These are phyloP conservation scores for Coemansia reversa DNA, from an alignment of 192 early-diverging fungal genomes.

Conservation along the genomic window DNA sequence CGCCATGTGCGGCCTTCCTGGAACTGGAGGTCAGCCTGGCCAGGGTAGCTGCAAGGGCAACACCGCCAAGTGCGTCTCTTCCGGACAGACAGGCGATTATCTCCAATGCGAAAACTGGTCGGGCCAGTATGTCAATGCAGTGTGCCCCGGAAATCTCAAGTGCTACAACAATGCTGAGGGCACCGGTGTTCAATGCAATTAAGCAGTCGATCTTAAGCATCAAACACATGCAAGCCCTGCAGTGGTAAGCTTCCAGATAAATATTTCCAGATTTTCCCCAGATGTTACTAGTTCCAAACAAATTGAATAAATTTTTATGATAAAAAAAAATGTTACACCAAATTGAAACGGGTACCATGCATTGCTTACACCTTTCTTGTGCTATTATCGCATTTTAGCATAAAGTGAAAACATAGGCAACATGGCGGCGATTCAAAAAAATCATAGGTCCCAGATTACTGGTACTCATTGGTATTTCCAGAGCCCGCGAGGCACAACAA, in stretches of 20 bases:
- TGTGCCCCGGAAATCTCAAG: conserved; percentile 40
- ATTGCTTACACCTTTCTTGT: background rate
- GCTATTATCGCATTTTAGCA: background rate
- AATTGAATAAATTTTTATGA: conserved; percentile 2
- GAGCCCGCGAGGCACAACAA: background rate
- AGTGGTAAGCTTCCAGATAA: background rate
- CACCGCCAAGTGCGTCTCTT: conserved; percentile 34
- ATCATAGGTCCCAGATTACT: background rate
- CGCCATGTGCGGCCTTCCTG: conserved; percentile 48
- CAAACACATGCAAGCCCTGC: background rate
- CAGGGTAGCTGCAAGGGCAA: conserved; percentile 40
- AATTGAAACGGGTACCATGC: background rate
- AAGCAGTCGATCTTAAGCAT: conserved; percentile 1
- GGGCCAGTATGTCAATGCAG: conserved; percentile 34
- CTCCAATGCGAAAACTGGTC: conserved; percentile 50
- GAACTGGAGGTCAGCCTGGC: conserved; percentile 35
- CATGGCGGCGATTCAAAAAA: background rate
- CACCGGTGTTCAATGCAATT: conserved; percentile 39
- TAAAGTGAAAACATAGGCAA: background rate
- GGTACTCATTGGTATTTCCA: background rate
- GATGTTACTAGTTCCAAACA: background rate
- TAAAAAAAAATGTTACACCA: background rate
- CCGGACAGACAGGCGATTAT: conserved; percentile 38
- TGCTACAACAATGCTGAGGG: conserved; percentile 41
- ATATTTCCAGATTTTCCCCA: background rate